A percentile compares a stretch with the other conserved stretches of the same genome.
Conservation (phyloP, 1,284 basidiomycete species). For the Termitomyces sp. region DNA sequence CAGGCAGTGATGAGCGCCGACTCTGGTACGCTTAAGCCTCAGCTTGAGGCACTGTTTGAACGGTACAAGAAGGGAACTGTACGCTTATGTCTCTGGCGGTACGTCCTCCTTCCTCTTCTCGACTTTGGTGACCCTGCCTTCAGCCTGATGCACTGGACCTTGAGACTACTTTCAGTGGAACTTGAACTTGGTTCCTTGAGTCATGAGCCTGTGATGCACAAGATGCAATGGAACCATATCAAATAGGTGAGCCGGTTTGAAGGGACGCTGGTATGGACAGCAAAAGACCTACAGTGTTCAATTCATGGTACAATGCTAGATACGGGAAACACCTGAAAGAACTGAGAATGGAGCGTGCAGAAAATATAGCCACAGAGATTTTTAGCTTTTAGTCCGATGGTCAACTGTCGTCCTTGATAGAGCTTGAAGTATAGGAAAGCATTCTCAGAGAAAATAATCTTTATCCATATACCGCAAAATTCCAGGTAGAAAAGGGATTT, state of each 20-base stretch:
- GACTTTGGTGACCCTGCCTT: background rate
- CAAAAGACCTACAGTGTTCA: too few relatives aligned
- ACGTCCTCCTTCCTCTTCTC: slow-evolving; percentile 16
- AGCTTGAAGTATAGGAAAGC: background rate
- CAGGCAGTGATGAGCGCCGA: slow-evolving; percentile 77
- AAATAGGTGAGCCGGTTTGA: too few relatives aligned
- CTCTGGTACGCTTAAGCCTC: slow-evolving; percentile 41
- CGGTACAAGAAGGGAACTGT: slow-evolving; percentile 56
- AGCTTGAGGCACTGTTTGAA: slow-evolving; percentile 56
- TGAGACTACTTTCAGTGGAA: background rate
- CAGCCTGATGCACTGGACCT: background rate
- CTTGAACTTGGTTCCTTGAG: background rate
- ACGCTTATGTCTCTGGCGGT: slow-evolving; percentile 95
- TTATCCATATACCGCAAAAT: too few relatives aligned
- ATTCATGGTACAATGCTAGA: too few relatives aligned
- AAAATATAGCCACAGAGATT: background rate
- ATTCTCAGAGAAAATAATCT: too few relatives aligned
- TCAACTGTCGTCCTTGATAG: background rate
- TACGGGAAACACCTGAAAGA: too few relatives aligned
- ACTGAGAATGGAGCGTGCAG: too few relatives aligned
- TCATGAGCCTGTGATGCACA: too few relatives aligned
- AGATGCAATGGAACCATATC: too few relatives aligned
- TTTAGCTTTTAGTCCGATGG: background rate
- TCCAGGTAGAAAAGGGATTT: too few relatives aligned
- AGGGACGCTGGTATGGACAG: too few relatives aligned